Evolutionary conservation across 257 asterid genomes (phyloP).

Genomic region (Lavandula angustifolia): DNA sequence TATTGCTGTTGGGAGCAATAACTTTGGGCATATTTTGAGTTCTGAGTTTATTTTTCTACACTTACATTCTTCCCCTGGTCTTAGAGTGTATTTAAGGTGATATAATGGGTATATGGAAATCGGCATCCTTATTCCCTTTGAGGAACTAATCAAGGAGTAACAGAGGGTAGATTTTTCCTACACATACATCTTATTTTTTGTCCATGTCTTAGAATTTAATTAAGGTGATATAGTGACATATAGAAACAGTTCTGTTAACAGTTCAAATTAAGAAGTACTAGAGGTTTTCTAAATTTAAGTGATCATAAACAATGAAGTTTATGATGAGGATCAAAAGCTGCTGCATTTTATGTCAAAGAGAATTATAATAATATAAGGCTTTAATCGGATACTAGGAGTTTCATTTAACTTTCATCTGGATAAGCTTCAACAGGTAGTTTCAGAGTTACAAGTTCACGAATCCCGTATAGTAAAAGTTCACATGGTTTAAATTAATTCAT

Average conservation of each 20-base stretch:
- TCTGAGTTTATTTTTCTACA: not conserved
- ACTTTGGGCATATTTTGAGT: not conserved
- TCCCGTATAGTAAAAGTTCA: not conserved
- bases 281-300: not conserved
- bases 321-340: not conserved
- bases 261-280: no score
- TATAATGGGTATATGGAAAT: not conserved
- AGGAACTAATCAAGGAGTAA: not conserved
- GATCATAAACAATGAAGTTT: not conserved
- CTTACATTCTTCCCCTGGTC: not conserved
- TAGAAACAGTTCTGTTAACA: no score
- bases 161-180: not conserved
- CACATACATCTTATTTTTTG: no score
- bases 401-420: not conserved
- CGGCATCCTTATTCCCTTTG: not conserved
- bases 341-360: not conserved
- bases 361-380: no score
- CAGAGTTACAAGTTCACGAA: not conserved
- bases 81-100: conserved; percentile 17
- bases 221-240: no score
- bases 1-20: not conserved
- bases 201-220: no score
- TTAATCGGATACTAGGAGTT: no score
- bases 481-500: not conserved
- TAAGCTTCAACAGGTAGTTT: not conserved